phyloP scores from a whole-genome alignment of 306 rosid genomes.

The Pueraria montana region DNA sequence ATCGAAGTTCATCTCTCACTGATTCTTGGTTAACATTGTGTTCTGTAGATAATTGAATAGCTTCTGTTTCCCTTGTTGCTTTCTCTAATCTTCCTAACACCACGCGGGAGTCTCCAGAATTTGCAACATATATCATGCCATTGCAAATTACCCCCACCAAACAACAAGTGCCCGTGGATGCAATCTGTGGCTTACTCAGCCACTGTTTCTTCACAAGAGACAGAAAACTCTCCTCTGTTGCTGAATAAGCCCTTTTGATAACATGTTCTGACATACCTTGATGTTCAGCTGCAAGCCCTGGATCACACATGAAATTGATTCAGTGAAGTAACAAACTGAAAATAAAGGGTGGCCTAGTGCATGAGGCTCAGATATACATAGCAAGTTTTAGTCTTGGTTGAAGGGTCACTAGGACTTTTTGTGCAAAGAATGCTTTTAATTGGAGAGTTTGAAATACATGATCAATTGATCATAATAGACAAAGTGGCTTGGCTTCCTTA shows the following conservation, averaged over 20 bases:
- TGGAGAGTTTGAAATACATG: slow-evolving; percentile 19
- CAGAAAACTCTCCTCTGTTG: slow-evolving; percentile 84
- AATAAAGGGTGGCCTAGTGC: slow-evolving; percentile 17
- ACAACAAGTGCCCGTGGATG: slow-evolving; percentile 89
- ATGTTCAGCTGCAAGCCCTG: slow-evolving; percentile 74
- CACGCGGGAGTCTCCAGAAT: slow-evolving; percentile 84
- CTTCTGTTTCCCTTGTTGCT: slow-evolving; percentile 68
- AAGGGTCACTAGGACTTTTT: slow-evolving; percentile 4
- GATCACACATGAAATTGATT: slow-evolving; percentile 39
- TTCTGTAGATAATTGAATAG: slow-evolving; percentile 81
- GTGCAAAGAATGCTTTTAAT: neutral
- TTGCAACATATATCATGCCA: slow-evolving; percentile 75
- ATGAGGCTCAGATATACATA: neutral
- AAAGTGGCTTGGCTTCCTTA: slow-evolving; percentile 11
- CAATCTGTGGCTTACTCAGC: slow-evolving; percentile 79
- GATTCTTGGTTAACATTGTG: slow-evolving; percentile 82
- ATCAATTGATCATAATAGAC: neutral
- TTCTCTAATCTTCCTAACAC: slow-evolving; percentile 80
- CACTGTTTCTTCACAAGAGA: slow-evolving; percentile 78
- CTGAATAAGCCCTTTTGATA: slow-evolving; percentile 67
- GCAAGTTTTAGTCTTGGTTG: neutral
- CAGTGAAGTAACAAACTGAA: neutral
- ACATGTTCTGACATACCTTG: slow-evolving; percentile 73
- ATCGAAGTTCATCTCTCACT: slow-evolving; percentile 79
- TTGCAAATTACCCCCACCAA: slow-evolving; percentile 84